Base-by-base conservation (phyloP, 345 rosid genomes). In the Litchi chinensis region DNA sequence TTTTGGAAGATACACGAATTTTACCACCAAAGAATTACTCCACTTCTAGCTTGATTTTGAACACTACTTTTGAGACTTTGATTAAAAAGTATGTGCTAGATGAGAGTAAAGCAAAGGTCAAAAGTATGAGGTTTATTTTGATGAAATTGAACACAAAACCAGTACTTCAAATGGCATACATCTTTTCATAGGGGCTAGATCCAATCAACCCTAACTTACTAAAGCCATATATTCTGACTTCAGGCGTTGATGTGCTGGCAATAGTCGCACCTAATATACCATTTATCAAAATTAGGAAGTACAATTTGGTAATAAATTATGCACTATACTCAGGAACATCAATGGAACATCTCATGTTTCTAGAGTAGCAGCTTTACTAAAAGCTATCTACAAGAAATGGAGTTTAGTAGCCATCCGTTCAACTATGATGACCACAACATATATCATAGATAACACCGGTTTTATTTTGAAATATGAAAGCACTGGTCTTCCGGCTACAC, bases 171-270 rank as follows among this genome's bases (percentile, higher is more conserved):
- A 85, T 91, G 62, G 92, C 93, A 2, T 26, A 12, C 54, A 91
- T 88, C 81, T 91, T 93, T 10, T 91, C 93, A 19, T 84, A 90
- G 78, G 94, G 94, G 32, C 97, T 86, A 7, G 87, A 88, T n/a
- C 86, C 82, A 7, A 77, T 86, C 16, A 86, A 12, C 50, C 89
- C 87, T 5, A 12, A 70, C 37, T 59, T 76, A 67, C 76, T 87
- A 11, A 87, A 81, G 69, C 89, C 87, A 5, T 86, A 87, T 66
- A 76, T 87, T 68, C 37, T 87, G 3, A 87, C 89, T 50, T 87
- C 89, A 7, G n/a, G n/a, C n/a, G n/a, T n/a, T n/a, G n/a, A n/a
- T n/a, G n/a, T n/a, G n/a, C n/a, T n/a, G n/a, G n/a, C n/a, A n/a
- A n/a, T n/a, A n/a, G n/a, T n/a, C n/a, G n/a, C n/a, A n/a, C n/a